phyloP scores from a whole-genome alignment of 306 rosid genomes.

The Malus sylvestris region DNA sequence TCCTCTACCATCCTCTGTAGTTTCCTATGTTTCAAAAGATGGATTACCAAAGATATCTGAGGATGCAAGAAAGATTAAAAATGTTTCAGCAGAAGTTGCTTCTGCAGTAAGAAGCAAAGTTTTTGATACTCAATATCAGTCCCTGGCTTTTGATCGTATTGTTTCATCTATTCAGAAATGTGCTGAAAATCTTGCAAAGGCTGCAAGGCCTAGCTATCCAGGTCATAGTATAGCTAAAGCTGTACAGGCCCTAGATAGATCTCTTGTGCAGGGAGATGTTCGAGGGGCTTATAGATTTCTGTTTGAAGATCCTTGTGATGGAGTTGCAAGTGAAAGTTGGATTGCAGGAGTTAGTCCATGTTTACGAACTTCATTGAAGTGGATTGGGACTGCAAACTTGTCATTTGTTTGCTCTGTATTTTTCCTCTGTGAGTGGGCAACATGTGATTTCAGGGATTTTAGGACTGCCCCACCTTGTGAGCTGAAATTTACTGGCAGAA shows the following conservation, averaged over 20 bases:
- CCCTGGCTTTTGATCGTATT: slow-evolving; percentile 56
- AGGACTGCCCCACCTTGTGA: slow-evolving; percentile 49
- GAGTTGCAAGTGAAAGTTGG: slow-evolving; percentile 59
- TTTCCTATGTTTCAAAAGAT: slow-evolving; percentile 56
- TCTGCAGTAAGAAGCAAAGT: slow-evolving; percentile 47
- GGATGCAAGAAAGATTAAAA: slow-evolving; percentile 47
- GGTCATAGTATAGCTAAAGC: slow-evolving; percentile 75
- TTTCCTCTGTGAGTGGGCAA: slow-evolving; percentile 96
- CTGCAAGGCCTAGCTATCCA: slow-evolving; percentile 62
- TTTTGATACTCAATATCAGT: slow-evolving; percentile 64
- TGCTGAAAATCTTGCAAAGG: slow-evolving; percentile 64
- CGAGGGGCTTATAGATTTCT: slow-evolving; percentile 52
- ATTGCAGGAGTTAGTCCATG: slow-evolving; percentile 68
- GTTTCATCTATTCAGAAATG: slow-evolving; percentile 70
- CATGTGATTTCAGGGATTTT: slow-evolving; percentile 87
- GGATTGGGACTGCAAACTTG: slow-evolving; percentile 58
- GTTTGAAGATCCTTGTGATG: slow-evolving; percentile 73
- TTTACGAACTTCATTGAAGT: slow-evolving; percentile 75
- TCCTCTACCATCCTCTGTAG: slow-evolving; percentile 70
- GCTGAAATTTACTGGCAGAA: slow-evolving; percentile 67
- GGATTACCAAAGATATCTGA: slow-evolving; percentile 62
- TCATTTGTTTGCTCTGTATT: slow-evolving; percentile 68
- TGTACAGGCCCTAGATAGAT: slow-evolving; percentile 64
- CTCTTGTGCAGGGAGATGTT: slow-evolving; percentile 73
- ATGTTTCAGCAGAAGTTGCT: slow-evolving; percentile 46